These are phyloP conservation scores for Chaetomium globosum DNA, from an alignment of 2,329 filamentous ascomycete genomes.

Conservation along the genomic window DNA sequence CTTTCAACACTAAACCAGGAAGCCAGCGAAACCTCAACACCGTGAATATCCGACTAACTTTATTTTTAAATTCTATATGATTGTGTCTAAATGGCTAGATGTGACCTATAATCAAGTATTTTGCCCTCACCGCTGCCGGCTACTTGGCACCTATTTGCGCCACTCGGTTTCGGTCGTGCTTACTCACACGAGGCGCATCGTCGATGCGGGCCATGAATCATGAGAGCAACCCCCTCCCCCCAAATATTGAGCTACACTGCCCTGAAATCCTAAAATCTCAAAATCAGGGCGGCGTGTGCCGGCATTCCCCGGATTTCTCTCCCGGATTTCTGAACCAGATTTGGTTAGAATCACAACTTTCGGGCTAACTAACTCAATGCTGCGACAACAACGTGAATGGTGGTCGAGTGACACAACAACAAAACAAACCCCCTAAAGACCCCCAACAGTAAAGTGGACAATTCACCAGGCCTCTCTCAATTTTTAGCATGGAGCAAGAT, in stretches of 20 bases:
- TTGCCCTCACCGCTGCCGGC: background rate
- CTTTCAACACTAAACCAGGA: background rate
- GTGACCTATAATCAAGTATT: background rate
- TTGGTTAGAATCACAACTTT: too few relatives aligned
- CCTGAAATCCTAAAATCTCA: too few relatives aligned
- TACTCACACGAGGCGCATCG: background rate
- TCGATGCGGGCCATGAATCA: background rate
- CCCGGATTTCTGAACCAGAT: too few relatives aligned
- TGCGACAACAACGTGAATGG: too few relatives aligned
- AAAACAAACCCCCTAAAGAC: too few relatives aligned
- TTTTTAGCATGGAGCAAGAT: background rate
- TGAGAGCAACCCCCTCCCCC: background rate
- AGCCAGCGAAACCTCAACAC: background rate
- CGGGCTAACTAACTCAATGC: too few relatives aligned
- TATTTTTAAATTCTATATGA: background rate
- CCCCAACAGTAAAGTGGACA: too few relatives aligned
- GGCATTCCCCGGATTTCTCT: too few relatives aligned
- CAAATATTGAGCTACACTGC: too few relatives aligned
- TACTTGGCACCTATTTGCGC: background rate
- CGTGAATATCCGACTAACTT: background rate
- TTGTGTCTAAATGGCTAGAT: background rate
- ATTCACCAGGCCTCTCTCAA: too few relatives aligned
- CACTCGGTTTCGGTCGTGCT: background rate
- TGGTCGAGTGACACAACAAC: too few relatives aligned
- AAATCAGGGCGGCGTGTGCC: too few relatives aligned